These are phyloP conservation scores for Astraeus odoratus DNA, from an alignment of 768 basidiomycete species.

Conservation along the genomic window DNA sequence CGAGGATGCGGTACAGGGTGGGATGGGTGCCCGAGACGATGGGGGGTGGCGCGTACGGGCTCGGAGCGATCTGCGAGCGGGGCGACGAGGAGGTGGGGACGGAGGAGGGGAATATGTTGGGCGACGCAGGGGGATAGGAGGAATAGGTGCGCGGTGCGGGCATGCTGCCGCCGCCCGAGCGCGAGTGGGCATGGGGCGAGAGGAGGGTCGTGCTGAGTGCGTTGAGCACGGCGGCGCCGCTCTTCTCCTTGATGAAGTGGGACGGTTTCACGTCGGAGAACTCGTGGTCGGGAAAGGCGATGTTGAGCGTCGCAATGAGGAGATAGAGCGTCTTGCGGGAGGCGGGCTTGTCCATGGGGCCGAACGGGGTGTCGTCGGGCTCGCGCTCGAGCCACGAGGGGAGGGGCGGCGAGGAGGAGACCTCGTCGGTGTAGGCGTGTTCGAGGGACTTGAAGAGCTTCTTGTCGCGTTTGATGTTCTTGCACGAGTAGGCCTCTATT, in stretches of 20 bases:
- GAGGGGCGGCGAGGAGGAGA: slow-evolving; percentile 78
- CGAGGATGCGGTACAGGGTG: slow-evolving; percentile 76
- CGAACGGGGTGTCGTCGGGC: slow-evolving; percentile 81
- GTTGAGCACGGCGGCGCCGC: slow-evolving; percentile 70
- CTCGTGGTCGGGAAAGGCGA: slow-evolving; percentile 96
- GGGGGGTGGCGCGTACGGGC: slow-evolving; percentile 64
- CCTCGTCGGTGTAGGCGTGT: slow-evolving; percentile 68
- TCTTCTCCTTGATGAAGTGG: slow-evolving; percentile 82
- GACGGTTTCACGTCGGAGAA: slow-evolving; percentile 89
- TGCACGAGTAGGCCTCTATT: slow-evolving; percentile 96
- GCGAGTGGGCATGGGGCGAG: slow-evolving; percentile 47
- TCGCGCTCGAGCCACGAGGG: slow-evolving; percentile 71
- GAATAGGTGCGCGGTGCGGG: slow-evolving; percentile 78
- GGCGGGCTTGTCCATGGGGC: slow-evolving; percentile 77
- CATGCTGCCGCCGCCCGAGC: slow-evolving; percentile 35
- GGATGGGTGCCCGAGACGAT: slow-evolving; percentile 84
- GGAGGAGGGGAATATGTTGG: slow-evolving; percentile 72
- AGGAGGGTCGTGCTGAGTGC: slow-evolving; percentile 79
- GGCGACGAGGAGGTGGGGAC: slow-evolving; percentile 63
- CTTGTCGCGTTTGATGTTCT: slow-evolving; percentile 96
- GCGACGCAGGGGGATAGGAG: slow-evolving; percentile 68
- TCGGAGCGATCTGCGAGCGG: slow-evolving; percentile 46
- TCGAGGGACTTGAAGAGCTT: slow-evolving; percentile 92
- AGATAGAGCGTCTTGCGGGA: slow-evolving; percentile 92
- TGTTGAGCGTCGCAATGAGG: slow-evolving; percentile 93